These are phyloP conservation scores for Gymnopus androsaceus DNA, from an alignment of 1,284 basidiomycete species.

Conservation along the genomic window DNA sequence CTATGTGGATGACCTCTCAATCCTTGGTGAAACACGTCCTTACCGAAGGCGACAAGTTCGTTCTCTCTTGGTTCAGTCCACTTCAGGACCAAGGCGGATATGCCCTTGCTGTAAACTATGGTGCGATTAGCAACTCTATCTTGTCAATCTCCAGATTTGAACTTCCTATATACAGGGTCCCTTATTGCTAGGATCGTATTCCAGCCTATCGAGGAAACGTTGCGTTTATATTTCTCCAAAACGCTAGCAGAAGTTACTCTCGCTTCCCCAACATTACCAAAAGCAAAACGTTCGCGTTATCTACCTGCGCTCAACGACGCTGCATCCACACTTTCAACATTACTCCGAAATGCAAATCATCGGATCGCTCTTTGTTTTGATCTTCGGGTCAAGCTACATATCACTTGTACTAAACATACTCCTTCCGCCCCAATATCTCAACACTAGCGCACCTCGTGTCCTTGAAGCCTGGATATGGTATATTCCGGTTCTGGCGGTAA, in stretches of 20 bases:
- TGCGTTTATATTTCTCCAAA: constrained; percentile 85
- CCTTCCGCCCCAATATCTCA: constrained; percentile 70
- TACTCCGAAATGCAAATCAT: constrained; percentile 73
- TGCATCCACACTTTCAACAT: constrained; percentile 44
- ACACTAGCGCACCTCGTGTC: constrained; percentile 74
- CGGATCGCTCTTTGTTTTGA: constrained; percentile 70
- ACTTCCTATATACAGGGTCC: constrained; percentile 60
- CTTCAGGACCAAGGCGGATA: constrained; percentile 90
- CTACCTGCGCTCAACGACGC: constrained; percentile 36
- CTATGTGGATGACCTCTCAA: constrained; percentile 82
- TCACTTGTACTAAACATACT: constrained; percentile 68
- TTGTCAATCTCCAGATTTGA: neutral
- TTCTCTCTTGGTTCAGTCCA: constrained; percentile 81
- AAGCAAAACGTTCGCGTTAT: neutral
- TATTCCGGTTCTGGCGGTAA: constrained; percentile 85
- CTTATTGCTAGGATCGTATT: constrained; percentile 89
- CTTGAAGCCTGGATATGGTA: constrained; percentile 81
- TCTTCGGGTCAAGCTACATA: constrained; percentile 77
- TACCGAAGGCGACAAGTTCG: constrained; percentile 93
- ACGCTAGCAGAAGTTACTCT: constrained; percentile 40
- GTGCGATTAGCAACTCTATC: constrained; percentile 41
- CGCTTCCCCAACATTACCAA: neutral
- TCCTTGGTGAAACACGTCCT: constrained; percentile 91
- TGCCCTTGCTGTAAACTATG: constrained; percentile 93
- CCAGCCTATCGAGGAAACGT: constrained; percentile 91